Evolutionary conservation across 768 basidiomycete species (phyloP), one percentile per base, ranked within the genome.

Genomic region (Gelatoporia subvermispora): DNA sequence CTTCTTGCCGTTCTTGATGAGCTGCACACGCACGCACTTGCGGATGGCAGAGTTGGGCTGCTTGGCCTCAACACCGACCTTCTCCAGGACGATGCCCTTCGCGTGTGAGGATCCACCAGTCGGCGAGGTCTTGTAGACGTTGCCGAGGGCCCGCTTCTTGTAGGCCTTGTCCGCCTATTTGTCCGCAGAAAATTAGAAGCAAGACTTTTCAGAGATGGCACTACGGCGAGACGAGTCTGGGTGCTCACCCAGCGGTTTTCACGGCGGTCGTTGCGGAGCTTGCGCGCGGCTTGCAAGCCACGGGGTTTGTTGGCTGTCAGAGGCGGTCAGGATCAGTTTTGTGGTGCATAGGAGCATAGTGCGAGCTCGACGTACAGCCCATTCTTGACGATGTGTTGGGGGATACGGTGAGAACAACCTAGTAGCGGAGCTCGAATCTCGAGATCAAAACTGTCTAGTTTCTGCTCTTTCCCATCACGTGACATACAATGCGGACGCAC

Each of bases 1-100:
- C 72, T 98, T 98, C 87, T 99, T 99, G 59, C 96, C 96, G 77
- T 99, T 99, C 83, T 99, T 99, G 72, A 99, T 98, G 60, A 99
- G 80, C 66, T 99, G 96, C 55, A 99, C 96, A 76, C 96, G 93
- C 60, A 99, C 96, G 78, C 96, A 99, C 72, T 99, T 99, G 72
- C 96, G 93, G 73, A 99, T 98, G 69, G 96, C 96, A 68, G 96
- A 99, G 82, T 99, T 99, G 75, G 96, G 96, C 73, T 99, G 96
- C 76, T 99, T 99, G 68, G 96, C 95, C 77, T 99, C 96, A 56
- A 99, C 95, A 68, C 96, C 96, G 65, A 99, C 93, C 79, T 99
- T 99, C 76, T 99, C 96, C 52, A 99, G 85, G 51, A 99, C 96
- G 66, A 99, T 99, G 59, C 96, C 96, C 79, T 99, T 99, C 60